Evolutionary conservation across 495 filamentous ascomycete species (phyloP).

Genomic region (Penicillium manginii): DNA sequence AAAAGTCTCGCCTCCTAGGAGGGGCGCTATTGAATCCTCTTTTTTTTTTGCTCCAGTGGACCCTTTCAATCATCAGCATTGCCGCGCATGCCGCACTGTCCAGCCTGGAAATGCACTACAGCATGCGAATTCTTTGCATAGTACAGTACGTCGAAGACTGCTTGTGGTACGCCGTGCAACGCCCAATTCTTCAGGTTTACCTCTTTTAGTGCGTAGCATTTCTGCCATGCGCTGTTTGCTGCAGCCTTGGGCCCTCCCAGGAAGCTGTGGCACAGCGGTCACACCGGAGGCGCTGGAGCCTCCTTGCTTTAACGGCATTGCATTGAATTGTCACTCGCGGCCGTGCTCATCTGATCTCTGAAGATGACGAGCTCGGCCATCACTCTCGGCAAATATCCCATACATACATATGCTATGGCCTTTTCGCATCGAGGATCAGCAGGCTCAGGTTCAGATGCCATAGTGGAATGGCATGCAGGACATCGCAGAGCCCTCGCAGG

Average conservation of each 20-base stretch:
- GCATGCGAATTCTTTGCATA: conserved; percentile 1
- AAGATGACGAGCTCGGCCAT: not conserved
- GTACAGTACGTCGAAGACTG: not conserved
- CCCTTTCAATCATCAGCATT: not conserved
- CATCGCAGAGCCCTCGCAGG: not conserved
- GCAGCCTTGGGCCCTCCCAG: not conserved
- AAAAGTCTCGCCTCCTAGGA: not conserved
- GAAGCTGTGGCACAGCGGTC: not conserved
- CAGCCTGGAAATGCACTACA: not conserved
- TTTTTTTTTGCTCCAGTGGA: not conserved
- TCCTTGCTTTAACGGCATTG: conserved; percentile 10
- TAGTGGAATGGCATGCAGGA: not conserved
- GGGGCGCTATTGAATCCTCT: not conserved
- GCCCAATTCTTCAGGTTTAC: conserved; percentile 6
- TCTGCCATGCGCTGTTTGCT: conserved; percentile 11
- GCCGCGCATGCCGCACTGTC: not conserved
- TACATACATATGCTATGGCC: not conserved
- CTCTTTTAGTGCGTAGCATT: conserved; percentile 1
- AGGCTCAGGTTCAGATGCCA: not conserved
- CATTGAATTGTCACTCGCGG: not conserved
- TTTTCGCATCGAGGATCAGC: not conserved
- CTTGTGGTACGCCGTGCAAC: not conserved
- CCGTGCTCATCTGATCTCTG: conserved; percentile 3
- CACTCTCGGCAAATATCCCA: not conserved
- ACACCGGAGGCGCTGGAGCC: not conserved